Base-by-base conservation (phyloP, 2,329 filamentous ascomycete genomes). In the Verticillium klebahnii region DNA sequence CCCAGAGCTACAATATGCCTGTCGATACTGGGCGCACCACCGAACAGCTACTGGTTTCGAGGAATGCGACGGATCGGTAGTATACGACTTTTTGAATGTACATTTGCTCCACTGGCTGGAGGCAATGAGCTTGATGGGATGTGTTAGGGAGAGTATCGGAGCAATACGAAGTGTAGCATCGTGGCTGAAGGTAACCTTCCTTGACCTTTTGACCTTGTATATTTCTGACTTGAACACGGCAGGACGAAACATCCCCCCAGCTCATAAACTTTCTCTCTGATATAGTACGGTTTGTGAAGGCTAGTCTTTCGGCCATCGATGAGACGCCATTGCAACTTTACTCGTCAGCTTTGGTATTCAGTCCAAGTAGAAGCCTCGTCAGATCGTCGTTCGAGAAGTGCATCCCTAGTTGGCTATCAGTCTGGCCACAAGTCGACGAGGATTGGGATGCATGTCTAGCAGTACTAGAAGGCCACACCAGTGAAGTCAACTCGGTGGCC, bases 31-130 rank as follows among this genome's bases (percentile, higher is more conserved):
- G 76, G 66, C 69, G 1, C 61, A 72, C n/a, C 77, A 79, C 60
- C 60, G 69, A 12, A 62, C 69, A 63, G 60, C 70, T 39, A 71
- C 69, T 64, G 64, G 62, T 56, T 36, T 61, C 59, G 64, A 64
- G 56, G 69, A 71, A 57, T 63, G 58, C 63, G 68, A 74, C 64
- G 61, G 65, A 29, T 67, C 70, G 56, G 25, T 66, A 32, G 69
- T 71, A 6, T 64, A 77, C 58, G 1, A 58, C 1, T 81, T 81
- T 63, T 66, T 81, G 5, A 62, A 68, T 14, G 11, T 63, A 15
- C 73, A 79, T 64, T 69, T 80, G 58, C 74, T 80, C 3, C 68
- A 80, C 59, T 80, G 75, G 77, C 63, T 79, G 1, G 76, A 80
- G 65, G 73, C 71, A 6, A 64, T 79, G 23, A 73, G 72, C 56